Conservation (phyloP, 768 basidiomycete species). For the Amanita polypyramis region DNA sequence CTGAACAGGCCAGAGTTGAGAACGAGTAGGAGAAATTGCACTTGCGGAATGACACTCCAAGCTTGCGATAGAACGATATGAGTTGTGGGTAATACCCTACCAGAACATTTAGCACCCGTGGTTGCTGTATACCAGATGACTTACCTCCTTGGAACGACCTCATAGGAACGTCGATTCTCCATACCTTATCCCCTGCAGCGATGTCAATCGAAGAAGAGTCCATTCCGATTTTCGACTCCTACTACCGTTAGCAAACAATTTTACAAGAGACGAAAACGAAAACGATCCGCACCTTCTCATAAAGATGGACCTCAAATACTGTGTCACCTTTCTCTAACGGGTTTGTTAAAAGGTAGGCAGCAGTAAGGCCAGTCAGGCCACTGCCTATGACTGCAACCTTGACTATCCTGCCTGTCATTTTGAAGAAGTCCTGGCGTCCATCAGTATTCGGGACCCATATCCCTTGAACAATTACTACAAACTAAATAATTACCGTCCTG, state of each 20-base stretch:
- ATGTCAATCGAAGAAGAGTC: conserved; percentile 31
- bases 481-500: too few species aligned
- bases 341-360: conserved; percentile 45
- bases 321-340: conserved; percentile 25
- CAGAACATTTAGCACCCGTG: conserved; percentile 1
- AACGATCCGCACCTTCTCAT: conserved; percentile 50
- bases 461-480: neutral
- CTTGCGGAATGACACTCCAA: conserved; percentile 47
- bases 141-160: conserved; percentile 70
- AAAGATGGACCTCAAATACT: conserved; percentile 56
- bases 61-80: conserved; percentile 51
- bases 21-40: conserved; percentile 68
- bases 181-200: conserved; percentile 25
- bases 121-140: conserved; percentile 9
- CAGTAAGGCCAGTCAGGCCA: conserved; percentile 64
- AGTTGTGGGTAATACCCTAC: conserved; percentile 66
- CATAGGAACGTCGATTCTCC: conserved; percentile 74
- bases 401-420: conserved; percentile 27
- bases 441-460: too few species aligned
- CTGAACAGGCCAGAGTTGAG: conserved; percentile 31
- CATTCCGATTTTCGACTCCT: conserved; percentile 57
- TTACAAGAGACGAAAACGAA: neutral
- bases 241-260: neutral
- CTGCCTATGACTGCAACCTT: conserved; percentile 65
- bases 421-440: neutral